Evolutionary conservation across 2,329 filamentous ascomycete species (phyloP), one percentile per base, ranked within the genome.

Genomic region (Colletotrichum sp.): DNA sequence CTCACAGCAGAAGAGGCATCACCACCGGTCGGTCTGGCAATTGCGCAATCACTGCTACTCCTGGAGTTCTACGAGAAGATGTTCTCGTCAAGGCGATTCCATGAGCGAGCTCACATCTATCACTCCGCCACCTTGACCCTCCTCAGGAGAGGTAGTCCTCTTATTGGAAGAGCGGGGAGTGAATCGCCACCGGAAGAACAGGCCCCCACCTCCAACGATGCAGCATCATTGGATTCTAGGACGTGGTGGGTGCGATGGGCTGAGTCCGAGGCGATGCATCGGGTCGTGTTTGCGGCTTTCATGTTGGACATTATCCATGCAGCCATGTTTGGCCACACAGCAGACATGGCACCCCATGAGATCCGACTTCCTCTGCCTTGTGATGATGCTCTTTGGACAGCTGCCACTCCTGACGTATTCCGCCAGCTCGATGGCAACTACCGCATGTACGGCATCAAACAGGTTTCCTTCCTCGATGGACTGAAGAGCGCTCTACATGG

Each of bases 61-160:
- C 87, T 98, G 3, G 96, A 98, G 82, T 91, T 96, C 6, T 98
- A 96, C 80, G 96, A 98, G 85, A 98, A 98, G 88, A 94, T 98
- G 90, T 97, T 95, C 83, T 95, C 95, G 3, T 96, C 95, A 1
- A 90, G 95, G 57, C 90, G 92, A 18, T 88, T 98, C 30, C 96
- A 98, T 84, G 96, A 98, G 83, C 90, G 96, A 78, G 95, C 95
- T 0, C 95, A 98, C 80, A 97, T 98, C 48, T 96, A 98, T 81
- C 96, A 98, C 81, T 93, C 95, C 6, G 95, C 95, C 1, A 96
- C 95, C 0, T 87, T 98, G 70, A 98, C 95, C 0, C 86, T 98
- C 59, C 95, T 98, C 87, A 92, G 96, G 36, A 90, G 96, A 78
- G 96, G 96, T 7, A 97, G 95, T 81, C 97, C 95, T 2, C 87